These are phyloP conservation scores for Blastosporella zonata DNA, from an alignment of 1,284 basidiomycete genomes.

Conservation along the genomic window DNA sequence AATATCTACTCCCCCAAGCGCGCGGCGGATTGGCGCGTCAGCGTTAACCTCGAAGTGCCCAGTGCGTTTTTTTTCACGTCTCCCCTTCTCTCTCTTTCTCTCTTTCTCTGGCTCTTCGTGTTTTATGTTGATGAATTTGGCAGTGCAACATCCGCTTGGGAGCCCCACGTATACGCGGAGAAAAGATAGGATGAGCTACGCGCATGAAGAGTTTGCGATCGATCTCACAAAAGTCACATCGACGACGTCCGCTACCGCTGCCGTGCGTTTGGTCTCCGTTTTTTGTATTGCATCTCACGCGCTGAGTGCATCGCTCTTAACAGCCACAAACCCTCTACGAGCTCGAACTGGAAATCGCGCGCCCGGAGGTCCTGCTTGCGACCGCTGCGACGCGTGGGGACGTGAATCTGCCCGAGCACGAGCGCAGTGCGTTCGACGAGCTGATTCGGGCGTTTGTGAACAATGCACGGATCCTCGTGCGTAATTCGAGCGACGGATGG, in stretches of 20 bases:
- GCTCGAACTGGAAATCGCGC: constrained; percentile 68
- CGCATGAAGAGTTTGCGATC: constrained; percentile 89
- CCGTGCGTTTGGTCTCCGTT: constrained; percentile 33
- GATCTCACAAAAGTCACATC: constrained; percentile 91
- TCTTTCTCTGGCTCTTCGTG: neutral
- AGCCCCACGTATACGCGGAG: constrained; percentile 56
- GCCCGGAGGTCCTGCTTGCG: constrained; percentile 56
- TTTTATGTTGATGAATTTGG: constrained; percentile 5
- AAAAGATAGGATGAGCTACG: constrained; percentile 92
- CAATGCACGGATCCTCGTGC: constrained; percentile 70
- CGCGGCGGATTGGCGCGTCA: constrained; percentile 88
- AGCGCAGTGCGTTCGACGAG: constrained; percentile 75
- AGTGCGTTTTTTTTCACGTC: constrained; percentile 39
- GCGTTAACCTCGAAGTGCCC: constrained; percentile 83
- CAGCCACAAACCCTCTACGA: constrained; percentile 68
- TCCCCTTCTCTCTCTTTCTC: neutral
- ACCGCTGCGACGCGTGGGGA: constrained; percentile 60
- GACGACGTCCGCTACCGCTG: constrained; percentile 38
- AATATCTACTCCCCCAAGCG: constrained; percentile 86
- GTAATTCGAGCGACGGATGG: constrained; percentile 49
- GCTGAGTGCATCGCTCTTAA: neutral
- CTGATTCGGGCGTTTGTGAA: constrained; percentile 81
- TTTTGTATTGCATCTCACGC: neutral
- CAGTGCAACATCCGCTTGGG: constrained; percentile 62
- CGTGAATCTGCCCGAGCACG: constrained; percentile 51